phyloP scores from a whole-genome alignment of 768 basidiomycete genomes.

The Peribolospora kevripleyi region DNA sequence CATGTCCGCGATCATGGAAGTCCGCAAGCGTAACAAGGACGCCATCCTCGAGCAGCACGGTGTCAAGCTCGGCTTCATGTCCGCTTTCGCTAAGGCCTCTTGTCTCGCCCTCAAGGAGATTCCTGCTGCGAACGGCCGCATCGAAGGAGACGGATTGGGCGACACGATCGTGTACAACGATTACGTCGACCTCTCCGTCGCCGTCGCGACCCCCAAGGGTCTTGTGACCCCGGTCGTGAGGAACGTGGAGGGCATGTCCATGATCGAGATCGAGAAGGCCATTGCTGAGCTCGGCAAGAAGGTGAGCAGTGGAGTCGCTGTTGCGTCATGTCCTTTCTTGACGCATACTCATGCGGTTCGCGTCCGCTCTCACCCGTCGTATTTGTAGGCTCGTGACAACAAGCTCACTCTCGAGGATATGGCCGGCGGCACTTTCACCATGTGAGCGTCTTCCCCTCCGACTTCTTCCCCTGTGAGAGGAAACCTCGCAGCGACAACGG shows the following conservation, averaged over 20 bases:
- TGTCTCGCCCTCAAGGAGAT: conserved; percentile 69
- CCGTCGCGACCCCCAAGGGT: conserved; percentile 91
- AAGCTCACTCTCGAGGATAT: conserved; percentile 95
- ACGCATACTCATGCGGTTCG: background rate
- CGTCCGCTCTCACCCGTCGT: no score
- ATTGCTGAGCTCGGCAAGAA: conserved; percentile 78
- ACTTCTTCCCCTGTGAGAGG: background rate
- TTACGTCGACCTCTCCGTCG: conserved; percentile 80
- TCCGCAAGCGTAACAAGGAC: conserved; percentile 89
- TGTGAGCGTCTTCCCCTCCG: conserved; percentile 29
- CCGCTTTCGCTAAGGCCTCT: conserved; percentile 74
- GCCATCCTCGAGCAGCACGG: conserved; percentile 68
- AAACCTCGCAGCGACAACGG: no score
- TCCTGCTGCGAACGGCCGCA: conserved; percentile 76
- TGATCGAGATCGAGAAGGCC: conserved; percentile 79
- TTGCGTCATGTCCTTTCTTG: background rate
- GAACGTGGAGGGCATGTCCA: conserved; percentile 63
- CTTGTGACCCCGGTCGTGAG: conserved; percentile 87
- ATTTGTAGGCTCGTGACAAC: conserved; percentile 48
- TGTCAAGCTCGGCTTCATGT: conserved; percentile 96
- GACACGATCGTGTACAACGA: conserved; percentile 82
- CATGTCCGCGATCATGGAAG: conserved; percentile 82
- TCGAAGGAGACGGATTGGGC: conserved; percentile 35
- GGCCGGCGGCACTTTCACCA: conserved; percentile 96
- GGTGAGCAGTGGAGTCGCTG: conserved; percentile 12